phyloP scores from a whole-genome alignment of 2,329 filamentous ascomycete species.

The Ophiostoma montium region DNA sequence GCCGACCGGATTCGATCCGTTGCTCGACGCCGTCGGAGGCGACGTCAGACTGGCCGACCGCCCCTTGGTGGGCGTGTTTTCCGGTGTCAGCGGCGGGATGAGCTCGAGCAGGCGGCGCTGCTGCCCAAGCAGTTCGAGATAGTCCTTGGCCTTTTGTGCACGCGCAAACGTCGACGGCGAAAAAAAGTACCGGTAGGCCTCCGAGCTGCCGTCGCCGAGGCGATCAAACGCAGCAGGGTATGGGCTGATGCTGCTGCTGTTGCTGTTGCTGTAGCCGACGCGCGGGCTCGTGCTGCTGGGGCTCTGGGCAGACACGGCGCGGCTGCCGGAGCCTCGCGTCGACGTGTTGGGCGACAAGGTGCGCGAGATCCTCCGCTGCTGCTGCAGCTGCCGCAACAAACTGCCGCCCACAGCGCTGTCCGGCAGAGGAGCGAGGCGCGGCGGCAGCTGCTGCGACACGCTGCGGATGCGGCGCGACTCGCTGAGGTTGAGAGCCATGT shows the following conservation, averaged over 20 bases:
- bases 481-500: slow-evolving; percentile 78
- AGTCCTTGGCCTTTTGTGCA: slow-evolving; percentile 69
- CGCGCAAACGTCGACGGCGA: slow-evolving; percentile 69
- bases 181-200: slow-evolving; percentile 47
- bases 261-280: slow-evolving; percentile 25
- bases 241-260: too few species aligned
- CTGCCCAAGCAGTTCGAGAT: slow-evolving; percentile 74
- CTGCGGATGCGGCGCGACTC: slow-evolving; percentile 56
- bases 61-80: slow-evolving; percentile 17
- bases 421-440: slow-evolving; percentile 36
- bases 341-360: slow-evolving; percentile 40
- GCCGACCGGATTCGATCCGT: slow-evolving; percentile 16
- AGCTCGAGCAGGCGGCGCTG: slow-evolving; percentile 69
- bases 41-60: slow-evolving; percentile 28
- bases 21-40: slow-evolving; percentile 22
- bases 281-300: background rate
- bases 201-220: slow-evolving; percentile 10
- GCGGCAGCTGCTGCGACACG: slow-evolving; percentile 36
- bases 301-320: background rate
- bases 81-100: slow-evolving; percentile 56
- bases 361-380: slow-evolving; percentile 49
- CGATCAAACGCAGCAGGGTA: slow-evolving; percentile 26
- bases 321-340: slow-evolving; percentile 18
- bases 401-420: slow-evolving; percentile 41
- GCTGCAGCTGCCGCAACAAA: slow-evolving; percentile 55